These are phyloP conservation scores for Pestalotiopsis sp. DNA, from an alignment of 2,329 filamentous ascomycete genomes.

Conservation along the genomic window DNA sequence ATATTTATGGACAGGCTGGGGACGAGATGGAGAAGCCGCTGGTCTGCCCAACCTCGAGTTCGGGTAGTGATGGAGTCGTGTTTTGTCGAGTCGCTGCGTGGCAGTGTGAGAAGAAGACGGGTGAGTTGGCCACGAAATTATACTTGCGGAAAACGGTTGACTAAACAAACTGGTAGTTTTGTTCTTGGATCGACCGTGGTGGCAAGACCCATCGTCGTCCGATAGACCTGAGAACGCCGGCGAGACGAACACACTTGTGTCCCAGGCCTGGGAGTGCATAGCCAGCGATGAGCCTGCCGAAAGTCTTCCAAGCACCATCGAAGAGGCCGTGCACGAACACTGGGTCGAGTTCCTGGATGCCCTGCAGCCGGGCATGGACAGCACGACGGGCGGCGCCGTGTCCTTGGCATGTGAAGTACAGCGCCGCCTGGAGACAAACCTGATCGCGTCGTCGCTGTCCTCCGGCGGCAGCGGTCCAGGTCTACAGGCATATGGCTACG, in stretches of 20 bases:
- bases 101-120: not conserved
- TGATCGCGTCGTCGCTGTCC: conserved; percentile 20
- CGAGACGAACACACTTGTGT: not conserved
- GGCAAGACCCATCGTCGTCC: not conserved
- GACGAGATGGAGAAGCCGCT: not conserved
- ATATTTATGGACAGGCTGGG: not conserved
- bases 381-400: conserved; percentile 9
- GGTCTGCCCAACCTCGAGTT: not conserved
- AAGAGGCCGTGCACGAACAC: conserved; percentile 25
- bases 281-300: not conserved
- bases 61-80: not conserved
- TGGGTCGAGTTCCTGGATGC: conserved; percentile 41
- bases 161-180: conserved; percentile 11
- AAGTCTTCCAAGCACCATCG: conserved; percentile 23
- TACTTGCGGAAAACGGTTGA: not conserved
- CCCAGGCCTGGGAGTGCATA: not conserved
- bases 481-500: not conserved
- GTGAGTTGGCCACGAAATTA: not conserved
- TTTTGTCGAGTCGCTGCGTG: not conserved
- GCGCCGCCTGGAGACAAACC: conserved; percentile 38
- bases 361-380: conserved; percentile 19
- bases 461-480: not conserved
- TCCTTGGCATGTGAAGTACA: conserved; percentile 33
- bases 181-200: conserved; percentile 32
- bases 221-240: not conserved